Conservation (phyloP, 441 rosid species). For the Pelargonium cotyledonis region DNA sequence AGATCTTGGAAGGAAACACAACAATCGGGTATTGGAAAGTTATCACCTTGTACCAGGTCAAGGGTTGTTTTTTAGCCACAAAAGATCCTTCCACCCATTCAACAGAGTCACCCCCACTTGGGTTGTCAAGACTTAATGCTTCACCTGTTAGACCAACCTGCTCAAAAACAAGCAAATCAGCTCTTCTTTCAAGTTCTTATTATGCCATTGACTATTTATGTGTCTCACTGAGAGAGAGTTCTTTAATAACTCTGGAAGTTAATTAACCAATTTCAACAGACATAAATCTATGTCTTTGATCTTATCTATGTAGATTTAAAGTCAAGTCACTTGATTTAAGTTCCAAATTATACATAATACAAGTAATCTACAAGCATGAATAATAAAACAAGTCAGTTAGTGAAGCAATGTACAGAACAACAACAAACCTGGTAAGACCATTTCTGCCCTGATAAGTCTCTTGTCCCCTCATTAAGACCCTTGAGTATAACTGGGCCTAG, state of each 20-base stretch:
- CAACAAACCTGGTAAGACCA: conserved; percentile 84
- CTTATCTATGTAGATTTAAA: too few species aligned
- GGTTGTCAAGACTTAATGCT: conserved; percentile 72
- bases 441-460: conserved; percentile 82
- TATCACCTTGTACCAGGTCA: conserved; percentile 93
- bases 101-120: conserved; percentile 53
- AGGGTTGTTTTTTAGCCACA: conserved; percentile 59
- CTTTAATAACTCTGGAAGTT: not conserved
- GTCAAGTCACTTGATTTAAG: too few species aligned
- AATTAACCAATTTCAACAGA: too few species aligned
- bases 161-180: not conserved
- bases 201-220: not conserved
- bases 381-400: conserved; percentile 13
- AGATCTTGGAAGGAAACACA: not conserved
- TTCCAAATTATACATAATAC: too few species aligned
- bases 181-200: not conserved
- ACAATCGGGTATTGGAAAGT: conserved; percentile 4
- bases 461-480: conserved; percentile 77
- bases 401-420: not conserved
- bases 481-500: conserved; percentile 87
- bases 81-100: conserved; percentile 81
- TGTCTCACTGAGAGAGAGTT: not conserved
- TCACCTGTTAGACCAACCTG: conserved; percentile 97
- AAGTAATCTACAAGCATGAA: too few species aligned
- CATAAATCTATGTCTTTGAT: too few species aligned